phyloP scores from a whole-genome alignment of 495 filamentous ascomycete genomes.

The Beverwykella pulmonaria region DNA sequence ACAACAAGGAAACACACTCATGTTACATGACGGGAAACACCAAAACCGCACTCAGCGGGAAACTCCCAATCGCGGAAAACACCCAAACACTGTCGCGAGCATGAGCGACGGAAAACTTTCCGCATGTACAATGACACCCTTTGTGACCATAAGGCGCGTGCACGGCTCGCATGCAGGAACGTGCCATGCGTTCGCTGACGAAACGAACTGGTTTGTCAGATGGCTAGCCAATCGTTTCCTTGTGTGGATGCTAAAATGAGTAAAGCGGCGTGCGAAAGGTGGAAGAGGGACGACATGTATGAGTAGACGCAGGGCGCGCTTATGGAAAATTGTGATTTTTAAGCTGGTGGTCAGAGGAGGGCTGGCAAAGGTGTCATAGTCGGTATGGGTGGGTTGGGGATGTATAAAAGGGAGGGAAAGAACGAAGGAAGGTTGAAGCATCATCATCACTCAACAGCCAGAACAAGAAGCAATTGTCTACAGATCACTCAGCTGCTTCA shows the following conservation, averaged over 20 bases:
- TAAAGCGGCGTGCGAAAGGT: neutral
- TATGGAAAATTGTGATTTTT: neutral
- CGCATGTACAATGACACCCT: neutral
- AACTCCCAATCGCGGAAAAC: neutral
- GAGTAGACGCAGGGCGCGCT: neutral
- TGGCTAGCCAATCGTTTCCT: too few relatives aligned
- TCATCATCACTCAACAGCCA: neutral
- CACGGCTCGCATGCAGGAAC: too few relatives aligned
- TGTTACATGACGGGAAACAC: too few relatives aligned
- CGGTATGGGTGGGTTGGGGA: neutral
- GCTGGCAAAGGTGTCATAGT: conserved; percentile 2
- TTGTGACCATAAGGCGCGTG: neutral
- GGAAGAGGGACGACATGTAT: neutral
- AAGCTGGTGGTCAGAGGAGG: neutral
- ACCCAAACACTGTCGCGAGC: too few relatives aligned
- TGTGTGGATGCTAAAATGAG: neutral
- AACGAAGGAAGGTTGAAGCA: neutral
- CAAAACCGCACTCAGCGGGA: neutral
- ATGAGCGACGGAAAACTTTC: neutral
- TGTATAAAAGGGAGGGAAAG: conserved; percentile 2
- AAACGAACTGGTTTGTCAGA: neutral
- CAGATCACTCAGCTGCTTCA: neutral
- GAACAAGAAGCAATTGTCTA: neutral
- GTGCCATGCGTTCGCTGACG: neutral
- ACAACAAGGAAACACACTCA: too few relatives aligned